Evolutionary conservation across 352 stramenopile genomes (phyloP).

Genomic region (Globisporangium parvum): DNA sequence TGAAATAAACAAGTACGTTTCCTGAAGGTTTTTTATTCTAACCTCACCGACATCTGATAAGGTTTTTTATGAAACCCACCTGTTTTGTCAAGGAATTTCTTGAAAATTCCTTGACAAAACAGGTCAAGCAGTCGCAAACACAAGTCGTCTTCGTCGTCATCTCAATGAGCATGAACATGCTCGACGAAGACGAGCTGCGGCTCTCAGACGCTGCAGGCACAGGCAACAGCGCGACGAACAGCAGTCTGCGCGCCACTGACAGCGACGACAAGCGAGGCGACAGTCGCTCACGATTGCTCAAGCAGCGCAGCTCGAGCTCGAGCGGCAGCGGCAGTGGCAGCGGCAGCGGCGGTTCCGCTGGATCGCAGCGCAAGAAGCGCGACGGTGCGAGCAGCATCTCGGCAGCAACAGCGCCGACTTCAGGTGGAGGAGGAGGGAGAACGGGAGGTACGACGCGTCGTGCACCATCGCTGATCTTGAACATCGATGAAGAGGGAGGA

Average conservation of each 20-base stretch:
- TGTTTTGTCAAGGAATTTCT: too few relatives aligned
- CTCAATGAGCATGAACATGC: slow-evolving; percentile 32
- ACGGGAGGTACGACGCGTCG: slow-evolving; percentile 11
- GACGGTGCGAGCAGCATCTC: slow-evolving; percentile 3
- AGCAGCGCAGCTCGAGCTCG: slow-evolving; percentile 18
- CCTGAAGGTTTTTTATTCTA: too few relatives aligned
- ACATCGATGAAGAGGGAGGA: slow-evolving; percentile 1
- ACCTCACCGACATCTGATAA: too few relatives aligned
- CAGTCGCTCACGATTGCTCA: slow-evolving; percentile 18
- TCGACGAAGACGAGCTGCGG: slow-evolving; percentile 9
- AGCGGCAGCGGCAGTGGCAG: too few relatives aligned
- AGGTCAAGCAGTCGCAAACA: too few relatives aligned
- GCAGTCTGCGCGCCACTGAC: background rate
- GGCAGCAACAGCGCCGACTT: background rate
- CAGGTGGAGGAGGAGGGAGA: background rate
- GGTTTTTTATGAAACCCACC: too few relatives aligned
- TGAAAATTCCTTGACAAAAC: too few relatives aligned
- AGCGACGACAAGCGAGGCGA: slow-evolving; percentile 1
- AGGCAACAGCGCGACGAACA: background rate
- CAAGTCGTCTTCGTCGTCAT: too few relatives aligned
- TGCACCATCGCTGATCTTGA: slow-evolving; percentile 2
- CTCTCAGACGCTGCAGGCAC: slow-evolving; percentile 7
- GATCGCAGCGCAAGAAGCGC: slow-evolving; percentile 7
- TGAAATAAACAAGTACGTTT: too few relatives aligned
- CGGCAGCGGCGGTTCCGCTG: too few relatives aligned